Conservation (phyloP, 305 asterid species). For the Plantago coronopus region DNA sequence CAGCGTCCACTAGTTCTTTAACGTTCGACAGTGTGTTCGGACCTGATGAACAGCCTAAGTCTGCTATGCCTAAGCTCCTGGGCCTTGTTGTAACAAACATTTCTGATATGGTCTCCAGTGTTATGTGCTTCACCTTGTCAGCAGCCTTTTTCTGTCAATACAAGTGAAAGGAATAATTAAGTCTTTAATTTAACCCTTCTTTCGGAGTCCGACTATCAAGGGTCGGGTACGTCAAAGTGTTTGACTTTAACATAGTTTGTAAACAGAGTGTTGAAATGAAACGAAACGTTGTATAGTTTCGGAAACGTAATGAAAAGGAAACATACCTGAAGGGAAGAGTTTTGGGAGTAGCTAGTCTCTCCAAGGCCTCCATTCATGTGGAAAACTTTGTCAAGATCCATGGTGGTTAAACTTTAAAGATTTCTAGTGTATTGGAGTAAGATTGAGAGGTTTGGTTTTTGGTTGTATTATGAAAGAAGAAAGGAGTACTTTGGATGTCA, state of each 20-base stretch:
- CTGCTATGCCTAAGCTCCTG: conserved; percentile 71
- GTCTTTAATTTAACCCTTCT: no score
- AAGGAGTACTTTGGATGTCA: neutral
- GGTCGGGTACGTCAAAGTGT: no score
- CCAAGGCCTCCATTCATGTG: conserved; percentile 86
- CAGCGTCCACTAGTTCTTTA: conserved; percentile 42
- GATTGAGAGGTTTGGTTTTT: neutral
- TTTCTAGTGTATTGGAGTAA: neutral
- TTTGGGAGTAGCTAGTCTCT: conserved; percentile 61
- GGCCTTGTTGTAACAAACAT: conserved; percentile 37
- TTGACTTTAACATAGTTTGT: no score
- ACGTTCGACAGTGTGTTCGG: conserved; percentile 68
- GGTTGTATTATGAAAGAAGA: neutral
- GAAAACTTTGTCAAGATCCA: conserved; percentile 71
- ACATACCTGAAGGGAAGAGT: conserved; percentile 67
- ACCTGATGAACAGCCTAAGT: conserved; percentile 89
- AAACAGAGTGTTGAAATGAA: neutral
- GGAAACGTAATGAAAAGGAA: no score
- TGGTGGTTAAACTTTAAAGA: conserved; percentile 15
- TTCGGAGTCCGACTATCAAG: no score
- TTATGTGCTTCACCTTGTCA: conserved; percentile 43
- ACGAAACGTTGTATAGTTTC: no score
- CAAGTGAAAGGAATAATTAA: neutral
- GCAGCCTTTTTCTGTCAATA: conserved; percentile 36
- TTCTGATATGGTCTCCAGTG: conserved; percentile 42